Evolutionary conservation across 192 early-diverging fungal species (phyloP), one percentile per base, ranked within the genome.

Genomic region (Fimicolochytrium jonesii): DNA sequence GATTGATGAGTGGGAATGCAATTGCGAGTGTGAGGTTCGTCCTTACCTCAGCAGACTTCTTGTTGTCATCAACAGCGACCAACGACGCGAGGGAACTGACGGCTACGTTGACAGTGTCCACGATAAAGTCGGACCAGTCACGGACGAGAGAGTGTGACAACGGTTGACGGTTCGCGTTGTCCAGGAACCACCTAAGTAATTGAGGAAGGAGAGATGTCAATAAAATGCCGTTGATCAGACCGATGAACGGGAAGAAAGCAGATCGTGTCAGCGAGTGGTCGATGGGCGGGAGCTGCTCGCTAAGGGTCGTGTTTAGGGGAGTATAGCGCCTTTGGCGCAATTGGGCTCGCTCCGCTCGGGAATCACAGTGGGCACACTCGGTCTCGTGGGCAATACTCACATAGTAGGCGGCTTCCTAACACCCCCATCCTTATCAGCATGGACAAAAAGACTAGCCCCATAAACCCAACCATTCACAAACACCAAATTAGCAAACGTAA

Each of bases 141-240:
- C 42, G 52, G 53, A 66, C 42, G 26, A 26, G 17, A 2, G 3
- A 23, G 45, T 45, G 53, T 11, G 50, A 49, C 2, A 66, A 7
- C 18, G 52, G 50, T 9, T 56, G 37, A 32, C 64, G 64, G 45
- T 66, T 55, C 6, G 64, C 54, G 10, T 57, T 22, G 33, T 66
- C 64, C 42, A 66, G 33, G 45, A 56, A 57, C 64, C 64, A 66
- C 50, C 61, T 64, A 20, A n/a, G n/a, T n/a, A n/a, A n/a, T n/a
- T n/a, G n/a, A n/a, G n/a, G n/a, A n/a, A n/a, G n/a, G n/a, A n/a
- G n/a, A n/a, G n/a, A n/a, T n/a, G n/a, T n/a, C n/a, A n/a, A n/a
- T n/a, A n/a, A n/a, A n/a, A n/a, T n/a, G n/a, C n/a, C n/a, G n/a
- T n/a, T n/a, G n/a, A n/a, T n/a, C n/a, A n/a, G n/a, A n/a, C n/a